phyloP scores from a whole-genome alignment of 306 rosid species.

The Castanea sativa region DNA sequence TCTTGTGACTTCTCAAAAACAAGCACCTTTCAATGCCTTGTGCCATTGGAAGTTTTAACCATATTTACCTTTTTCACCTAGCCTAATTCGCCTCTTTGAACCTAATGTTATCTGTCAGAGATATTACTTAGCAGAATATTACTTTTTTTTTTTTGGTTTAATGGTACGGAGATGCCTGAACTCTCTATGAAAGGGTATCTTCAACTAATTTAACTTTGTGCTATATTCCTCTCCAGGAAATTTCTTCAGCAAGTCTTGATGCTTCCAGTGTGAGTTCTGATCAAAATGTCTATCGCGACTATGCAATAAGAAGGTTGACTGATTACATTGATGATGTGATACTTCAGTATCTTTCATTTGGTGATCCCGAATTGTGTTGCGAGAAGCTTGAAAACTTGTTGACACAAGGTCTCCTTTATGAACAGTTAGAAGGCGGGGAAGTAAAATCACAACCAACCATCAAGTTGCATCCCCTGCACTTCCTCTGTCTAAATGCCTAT shows the following conservation, averaged over 20 bases:
- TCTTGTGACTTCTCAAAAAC: background rate
- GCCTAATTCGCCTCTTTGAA: background rate
- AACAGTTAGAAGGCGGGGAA: constrained; percentile 28
- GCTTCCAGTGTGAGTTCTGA: constrained; percentile 29
- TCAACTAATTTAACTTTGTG: constrained; percentile 2
- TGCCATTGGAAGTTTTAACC: background rate
- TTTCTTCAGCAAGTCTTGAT: constrained; percentile 29
- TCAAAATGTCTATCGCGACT: constrained; percentile 15
- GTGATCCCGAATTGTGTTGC: constrained; percentile 55
- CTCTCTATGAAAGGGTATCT: background rate
- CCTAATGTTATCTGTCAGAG: background rate
- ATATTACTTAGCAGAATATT: background rate
- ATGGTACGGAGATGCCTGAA: background rate
- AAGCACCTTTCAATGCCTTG: background rate
- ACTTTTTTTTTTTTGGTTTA: background rate
- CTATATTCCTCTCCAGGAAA: constrained; percentile 46
- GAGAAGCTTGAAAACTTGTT: constrained; percentile 57
- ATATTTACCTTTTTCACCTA: background rate
- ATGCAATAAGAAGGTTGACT: constrained; percentile 34
- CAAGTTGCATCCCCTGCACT: constrained; percentile 61
- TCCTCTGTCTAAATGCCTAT: constrained; percentile 60
- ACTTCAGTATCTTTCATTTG: constrained; percentile 50
- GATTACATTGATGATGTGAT: constrained; percentile 49
- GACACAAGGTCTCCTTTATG: constrained; percentile 38
- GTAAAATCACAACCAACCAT: constrained; percentile 32